phyloP scores from a whole-genome alignment of 2,329 filamentous ascomycete species.

The Colletotrichum simmondsii region DNA sequence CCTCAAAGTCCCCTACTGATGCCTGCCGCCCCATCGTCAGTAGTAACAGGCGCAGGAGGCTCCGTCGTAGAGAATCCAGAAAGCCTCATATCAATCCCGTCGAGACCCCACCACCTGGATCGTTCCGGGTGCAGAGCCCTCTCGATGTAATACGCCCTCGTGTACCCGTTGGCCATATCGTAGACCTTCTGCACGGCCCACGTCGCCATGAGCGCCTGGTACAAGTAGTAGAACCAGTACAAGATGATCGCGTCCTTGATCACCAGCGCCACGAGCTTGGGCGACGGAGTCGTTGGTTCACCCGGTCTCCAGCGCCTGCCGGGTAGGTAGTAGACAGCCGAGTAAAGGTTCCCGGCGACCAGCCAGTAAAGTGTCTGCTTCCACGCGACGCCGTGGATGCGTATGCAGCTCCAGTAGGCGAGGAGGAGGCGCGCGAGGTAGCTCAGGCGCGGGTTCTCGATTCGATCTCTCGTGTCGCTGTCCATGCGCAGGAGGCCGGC shows the following conservation, averaged over 20 bases:
- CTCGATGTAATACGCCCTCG: constrained; percentile 25
- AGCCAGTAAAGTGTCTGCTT: neutral
- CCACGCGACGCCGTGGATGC: neutral
- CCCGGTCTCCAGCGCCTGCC: neutral
- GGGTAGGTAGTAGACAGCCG: neutral
- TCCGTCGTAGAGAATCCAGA: neutral
- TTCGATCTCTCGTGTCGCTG: neutral
- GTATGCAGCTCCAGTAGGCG: neutral
- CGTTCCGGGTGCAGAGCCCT: neutral
- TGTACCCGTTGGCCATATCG: constrained; percentile 16
- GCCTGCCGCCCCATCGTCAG: neutral
- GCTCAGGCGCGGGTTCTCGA: neutral
- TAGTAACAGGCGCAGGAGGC: neutral
- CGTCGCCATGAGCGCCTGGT: neutral
- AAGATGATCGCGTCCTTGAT: neutral
- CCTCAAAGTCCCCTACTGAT: neutral
- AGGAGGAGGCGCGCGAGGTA: neutral
- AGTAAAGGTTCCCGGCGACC: neutral
- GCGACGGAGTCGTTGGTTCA: neutral
- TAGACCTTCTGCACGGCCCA: constrained; percentile 1
- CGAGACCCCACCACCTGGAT: neutral
- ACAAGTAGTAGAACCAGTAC: neutral
- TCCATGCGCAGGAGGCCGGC: neutral
- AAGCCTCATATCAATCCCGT: constrained; percentile 3
- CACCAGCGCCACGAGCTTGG: constrained; percentile 1